These are phyloP conservation scores for Cercis canadensis DNA, from an alignment of 306 rosid species.

Conservation along the genomic window DNA sequence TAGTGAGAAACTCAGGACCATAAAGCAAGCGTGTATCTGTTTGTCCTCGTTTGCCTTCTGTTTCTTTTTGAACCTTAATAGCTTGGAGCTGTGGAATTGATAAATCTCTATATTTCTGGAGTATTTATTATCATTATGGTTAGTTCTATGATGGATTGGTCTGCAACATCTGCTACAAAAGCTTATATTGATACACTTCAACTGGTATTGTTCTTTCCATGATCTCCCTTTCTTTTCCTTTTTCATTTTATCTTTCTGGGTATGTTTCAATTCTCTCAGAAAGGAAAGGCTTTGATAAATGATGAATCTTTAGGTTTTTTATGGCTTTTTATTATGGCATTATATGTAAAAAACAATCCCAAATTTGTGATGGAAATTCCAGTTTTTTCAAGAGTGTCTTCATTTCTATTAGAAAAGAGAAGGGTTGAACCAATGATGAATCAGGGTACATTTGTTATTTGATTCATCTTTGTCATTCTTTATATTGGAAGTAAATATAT, in stretches of 20 bases:
- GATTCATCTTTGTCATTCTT: no score
- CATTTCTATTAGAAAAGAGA: no score
- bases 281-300: background rate
- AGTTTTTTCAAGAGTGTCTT: no score
- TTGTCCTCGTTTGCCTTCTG: constrained; percentile 4
- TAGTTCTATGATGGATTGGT: constrained; percentile 55
- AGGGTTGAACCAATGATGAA: background rate
- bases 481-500: background rate
- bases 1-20: background rate
- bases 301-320: no score
- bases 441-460: background rate
- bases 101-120: background rate
- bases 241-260: background rate
- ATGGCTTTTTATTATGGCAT: no score
- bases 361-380: no score
- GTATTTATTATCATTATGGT: background rate
- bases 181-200: constrained; percentile 70
- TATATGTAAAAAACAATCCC: no score
- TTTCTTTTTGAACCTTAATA: constrained; percentile 4
- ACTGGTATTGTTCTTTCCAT: constrained; percentile 41
- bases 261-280: background rate
- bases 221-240: background rate
- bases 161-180: constrained; percentile 59
- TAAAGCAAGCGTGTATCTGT: background rate
- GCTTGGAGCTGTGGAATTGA: background rate